phyloP scores from a whole-genome alignment of 495 filamentous ascomycete genomes.

The Podospora appendiculata region DNA sequence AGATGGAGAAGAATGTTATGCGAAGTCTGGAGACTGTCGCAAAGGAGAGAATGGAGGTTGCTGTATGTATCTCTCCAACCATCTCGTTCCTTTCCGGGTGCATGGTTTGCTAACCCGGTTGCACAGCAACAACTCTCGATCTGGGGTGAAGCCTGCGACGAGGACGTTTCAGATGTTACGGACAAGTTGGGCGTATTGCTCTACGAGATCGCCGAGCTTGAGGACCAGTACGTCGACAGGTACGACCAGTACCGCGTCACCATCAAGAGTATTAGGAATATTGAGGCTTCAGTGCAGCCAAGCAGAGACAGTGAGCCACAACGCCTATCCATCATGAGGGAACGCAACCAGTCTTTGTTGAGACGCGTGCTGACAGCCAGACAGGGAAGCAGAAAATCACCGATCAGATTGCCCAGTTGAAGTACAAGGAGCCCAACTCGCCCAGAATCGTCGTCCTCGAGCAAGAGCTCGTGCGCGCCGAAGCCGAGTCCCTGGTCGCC shows the following conservation, averaged over 20 bases:
- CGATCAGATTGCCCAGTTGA: constrained; percentile 96
- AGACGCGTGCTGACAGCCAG: constrained; percentile 2
- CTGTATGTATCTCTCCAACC: constrained; percentile 50
- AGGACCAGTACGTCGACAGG: constrained; percentile 95
- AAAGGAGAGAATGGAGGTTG: constrained; percentile 94
- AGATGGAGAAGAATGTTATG: constrained; percentile 99
- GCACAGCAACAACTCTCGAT: constrained; percentile 91
- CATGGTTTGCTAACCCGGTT: neutral
- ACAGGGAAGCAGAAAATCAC: constrained; percentile 97
- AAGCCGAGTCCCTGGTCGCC: constrained; percentile 95
- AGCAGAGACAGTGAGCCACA: constrained; percentile 79
- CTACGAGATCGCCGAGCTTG: constrained; percentile 97
- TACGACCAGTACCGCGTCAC: constrained; percentile 99
- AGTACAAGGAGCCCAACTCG: constrained; percentile 98
- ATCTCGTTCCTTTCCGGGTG: neutral
- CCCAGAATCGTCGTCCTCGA: constrained; percentile 96
- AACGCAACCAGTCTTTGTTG: no score
- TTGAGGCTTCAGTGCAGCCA: constrained; percentile 95
- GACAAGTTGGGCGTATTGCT: constrained; percentile 97
- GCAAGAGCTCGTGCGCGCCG: constrained; percentile 95
- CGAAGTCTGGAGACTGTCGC: constrained; percentile 93
- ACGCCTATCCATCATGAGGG: neutral
- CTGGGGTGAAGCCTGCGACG: constrained; percentile 94
- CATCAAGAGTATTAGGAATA: constrained; percentile 98
- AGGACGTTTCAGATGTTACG: constrained; percentile 97